Base-by-base conservation (phyloP, 257 asterid species). In the Nicotiana noctiflora region DNA sequence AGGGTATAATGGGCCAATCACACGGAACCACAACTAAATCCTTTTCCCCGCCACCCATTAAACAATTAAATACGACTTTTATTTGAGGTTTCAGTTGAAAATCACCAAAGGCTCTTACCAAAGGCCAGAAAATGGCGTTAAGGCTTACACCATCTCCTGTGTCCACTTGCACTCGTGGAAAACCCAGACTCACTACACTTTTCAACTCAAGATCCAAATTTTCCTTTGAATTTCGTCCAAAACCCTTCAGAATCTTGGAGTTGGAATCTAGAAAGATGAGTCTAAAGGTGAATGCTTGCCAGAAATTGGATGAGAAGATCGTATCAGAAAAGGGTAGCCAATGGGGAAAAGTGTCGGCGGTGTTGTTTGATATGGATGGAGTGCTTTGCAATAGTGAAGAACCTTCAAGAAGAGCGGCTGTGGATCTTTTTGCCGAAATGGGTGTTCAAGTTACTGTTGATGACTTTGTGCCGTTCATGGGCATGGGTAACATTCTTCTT, bases 321-420 rank as follows among this genome's bases (percentile, higher is more conserved):
- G 86, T 83, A 3, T 72, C 90, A 4, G 90, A 83, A 37, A 84
- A 86, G 17, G 91, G 82, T 14, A 80, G 27, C 27, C 90, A 87
- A 32, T 95, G 99, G 98, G 95, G 96, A 6, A 91, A 91, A 84
- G 98, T 93, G 37, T 93, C 98, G 37, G 97, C 98, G 2, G 99
- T 94, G 84, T 84, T 95, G 86, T 95, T 95, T 83, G 99, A 95
- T 79, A 95, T 93, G 98, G 99, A 96, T 76, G 99, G 98, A 44
- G 98, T 96, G 80, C 87, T 96, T 19, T 96, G 99, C 62, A 90
- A 96, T 86, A 96, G 99, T 68, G 99, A 96, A 82, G 97, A 93
- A 82, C 88, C 89, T 2, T 96, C 99, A 8, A 89, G 98, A 85
- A 85, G 84, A 90, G 97, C 98, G 18, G 99, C 94, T 31, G 99